phyloP scores from a whole-genome alignment of 2,329 filamentous ascomycete species.

The Talaromyces sp. region DNA sequence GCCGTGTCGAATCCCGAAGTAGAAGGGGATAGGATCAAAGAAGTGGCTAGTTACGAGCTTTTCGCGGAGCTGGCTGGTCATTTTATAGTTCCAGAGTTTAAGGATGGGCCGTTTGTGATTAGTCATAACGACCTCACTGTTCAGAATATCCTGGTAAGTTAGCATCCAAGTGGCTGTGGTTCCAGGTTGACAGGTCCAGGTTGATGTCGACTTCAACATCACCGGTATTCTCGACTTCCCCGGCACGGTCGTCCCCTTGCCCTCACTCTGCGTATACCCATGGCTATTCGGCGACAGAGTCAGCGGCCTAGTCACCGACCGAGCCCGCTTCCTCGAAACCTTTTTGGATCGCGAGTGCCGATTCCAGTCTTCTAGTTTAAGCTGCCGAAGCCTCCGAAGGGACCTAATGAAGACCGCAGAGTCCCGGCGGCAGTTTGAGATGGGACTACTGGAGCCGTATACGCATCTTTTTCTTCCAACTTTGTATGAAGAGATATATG shows the following conservation, averaged over 20 bases:
- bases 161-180: not conserved
- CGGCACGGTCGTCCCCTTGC: conserved; percentile 12
- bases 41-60: conserved; percentile 1
- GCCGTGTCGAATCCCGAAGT: not conserved
- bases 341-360: not conserved
- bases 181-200: not conserved
- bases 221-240: conserved; percentile 15
- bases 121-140: conserved; percentile 1
- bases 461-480: not conserved
- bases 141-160: conserved; percentile 1
- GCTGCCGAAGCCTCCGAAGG: not conserved
- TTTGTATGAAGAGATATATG: not conserved
- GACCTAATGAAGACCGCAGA: not conserved
- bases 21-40: not conserved
- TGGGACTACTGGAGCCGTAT: not conserved
- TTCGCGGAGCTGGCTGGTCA: conserved; percentile 1
- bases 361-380: not conserved
- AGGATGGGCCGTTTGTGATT: not conserved
- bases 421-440: not conserved
- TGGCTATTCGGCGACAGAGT: conserved; percentile 1
- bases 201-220: conserved; percentile 15
- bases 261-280: conserved; percentile 8
- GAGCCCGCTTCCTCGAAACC: not conserved
- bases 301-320: not conserved
- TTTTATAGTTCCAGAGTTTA: not conserved